Conservation (phyloP, 2,329 filamentous ascomycete genomes). For the Aspergillus novoparasiticus region DNA sequence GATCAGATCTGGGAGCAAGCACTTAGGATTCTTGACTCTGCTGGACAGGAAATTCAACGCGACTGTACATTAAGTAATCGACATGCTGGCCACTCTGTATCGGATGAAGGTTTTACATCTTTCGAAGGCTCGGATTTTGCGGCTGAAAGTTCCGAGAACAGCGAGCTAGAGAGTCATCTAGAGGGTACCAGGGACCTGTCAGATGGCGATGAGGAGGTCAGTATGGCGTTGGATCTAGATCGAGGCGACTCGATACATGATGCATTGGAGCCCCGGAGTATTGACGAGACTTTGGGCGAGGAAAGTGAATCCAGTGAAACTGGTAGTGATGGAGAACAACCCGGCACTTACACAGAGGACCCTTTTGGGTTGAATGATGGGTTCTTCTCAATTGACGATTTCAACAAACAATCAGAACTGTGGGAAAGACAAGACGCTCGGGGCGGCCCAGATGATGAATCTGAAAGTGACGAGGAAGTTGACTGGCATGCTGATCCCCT, state of each 20-base stretch:
- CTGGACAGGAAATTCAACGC: slow-evolving; percentile 57
- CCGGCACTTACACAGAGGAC: slow-evolving; percentile 67
- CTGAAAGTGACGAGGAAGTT: slow-evolving; percentile 78
- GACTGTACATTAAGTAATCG: slow-evolving; percentile 42
- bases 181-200: slow-evolving; percentile 18
- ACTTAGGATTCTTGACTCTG: slow-evolving; percentile 73
- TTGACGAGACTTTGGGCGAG: slow-evolving; percentile 15
- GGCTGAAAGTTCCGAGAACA: slow-evolving; percentile 19
- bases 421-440: slow-evolving; percentile 82
- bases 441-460: slow-evolving; percentile 73
- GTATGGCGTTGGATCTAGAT: background rate
- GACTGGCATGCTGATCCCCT: slow-evolving; percentile 85
- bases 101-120: slow-evolving; percentile 11
- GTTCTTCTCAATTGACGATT: slow-evolving; percentile 96
- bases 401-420: slow-evolving; percentile 90
- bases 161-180: slow-evolving; percentile 16
- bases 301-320: slow-evolving; percentile 23
- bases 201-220: slow-evolving; percentile 18
- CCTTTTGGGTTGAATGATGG: slow-evolving; percentile 89
- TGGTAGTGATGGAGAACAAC: slow-evolving; percentile 34
- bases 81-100: slow-evolving; percentile 15
- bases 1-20: slow-evolving; percentile 95
- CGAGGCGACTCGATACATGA: background rate
- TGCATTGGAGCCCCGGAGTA: slow-evolving; percentile 5
- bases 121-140: slow-evolving; percentile 18